These are phyloP conservation scores for Lomentospora prolificans DNA, from an alignment of 2,329 filamentous ascomycete species.

Conservation along the genomic window DNA sequence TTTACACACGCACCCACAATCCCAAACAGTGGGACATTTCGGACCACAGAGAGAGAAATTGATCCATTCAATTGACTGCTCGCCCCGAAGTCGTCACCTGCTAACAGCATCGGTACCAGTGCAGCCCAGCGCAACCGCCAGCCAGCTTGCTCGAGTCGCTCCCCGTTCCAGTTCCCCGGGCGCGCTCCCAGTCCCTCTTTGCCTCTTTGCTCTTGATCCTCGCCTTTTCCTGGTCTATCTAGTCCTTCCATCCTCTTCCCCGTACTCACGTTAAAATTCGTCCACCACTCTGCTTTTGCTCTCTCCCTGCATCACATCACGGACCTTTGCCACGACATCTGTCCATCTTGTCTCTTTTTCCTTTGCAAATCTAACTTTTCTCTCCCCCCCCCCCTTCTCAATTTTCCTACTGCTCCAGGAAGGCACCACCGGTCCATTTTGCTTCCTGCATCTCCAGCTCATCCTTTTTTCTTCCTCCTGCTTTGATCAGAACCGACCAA, in stretches of 20 bases:
- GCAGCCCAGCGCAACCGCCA: background rate
- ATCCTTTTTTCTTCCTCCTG: background rate
- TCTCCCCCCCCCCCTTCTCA: background rate
- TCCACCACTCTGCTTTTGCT: background rate
- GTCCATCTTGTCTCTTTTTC: background rate
- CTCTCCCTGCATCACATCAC: constrained; percentile 3
- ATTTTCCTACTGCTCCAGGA: background rate
- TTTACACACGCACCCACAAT: no score
- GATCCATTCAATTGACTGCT: background rate
- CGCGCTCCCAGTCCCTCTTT: background rate
- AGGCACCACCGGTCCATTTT: background rate
- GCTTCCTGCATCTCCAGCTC: background rate
- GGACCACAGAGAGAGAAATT: no score
- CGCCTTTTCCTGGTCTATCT: background rate
- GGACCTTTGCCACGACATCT: constrained; percentile 1
- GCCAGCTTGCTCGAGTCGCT: no score
- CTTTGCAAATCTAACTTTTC: background rate
- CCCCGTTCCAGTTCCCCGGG: background rate
- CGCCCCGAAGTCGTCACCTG: background rate
- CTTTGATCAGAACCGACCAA: constrained; percentile 9
- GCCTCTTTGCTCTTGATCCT: background rate
- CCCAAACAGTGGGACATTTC: no score
- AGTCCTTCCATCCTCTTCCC: background rate
- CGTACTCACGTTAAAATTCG: background rate
- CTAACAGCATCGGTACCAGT: background rate